These are phyloP conservation scores for Verticillium tricorpus DNA, from an alignment of 2,329 filamentous ascomycete species.

Conservation along the genomic window DNA sequence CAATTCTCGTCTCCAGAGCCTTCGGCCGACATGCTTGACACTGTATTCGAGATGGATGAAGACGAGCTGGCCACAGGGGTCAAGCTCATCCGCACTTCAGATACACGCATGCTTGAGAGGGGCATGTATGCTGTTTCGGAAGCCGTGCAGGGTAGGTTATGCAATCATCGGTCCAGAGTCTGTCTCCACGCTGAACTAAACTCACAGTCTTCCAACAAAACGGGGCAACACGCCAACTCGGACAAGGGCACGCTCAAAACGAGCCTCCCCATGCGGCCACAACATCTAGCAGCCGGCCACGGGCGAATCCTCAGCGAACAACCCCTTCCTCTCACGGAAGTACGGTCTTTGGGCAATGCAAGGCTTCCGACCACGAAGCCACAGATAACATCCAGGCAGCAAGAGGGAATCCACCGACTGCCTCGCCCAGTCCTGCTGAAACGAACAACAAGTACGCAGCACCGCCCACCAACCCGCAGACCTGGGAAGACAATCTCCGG, in stretches of 20 bases:
- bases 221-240: neutral
- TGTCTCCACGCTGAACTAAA: neutral
- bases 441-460: neutral
- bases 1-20: neutral
- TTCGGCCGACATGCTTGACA: neutral
- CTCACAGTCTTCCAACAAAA: neutral
- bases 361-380: too few species aligned
- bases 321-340: too few species aligned
- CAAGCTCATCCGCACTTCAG: neutral
- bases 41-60: constrained; percentile 1
- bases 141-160: neutral
- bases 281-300: too few species aligned
- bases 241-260: neutral
- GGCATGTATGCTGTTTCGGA: neutral
- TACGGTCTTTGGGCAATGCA: too few species aligned
- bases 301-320: too few species aligned
- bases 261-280: too few species aligned
- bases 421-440: neutral
- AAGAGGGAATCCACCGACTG: too few species aligned
- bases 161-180: neutral
- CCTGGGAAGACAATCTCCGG: neutral
- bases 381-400: too few species aligned
- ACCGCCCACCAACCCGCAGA: neutral
- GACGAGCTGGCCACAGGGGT: neutral
- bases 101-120: neutral